These are phyloP conservation scores for Hamigera avellanea DNA, from an alignment of 495 filamentous ascomycete species.

Conservation along the genomic window DNA sequence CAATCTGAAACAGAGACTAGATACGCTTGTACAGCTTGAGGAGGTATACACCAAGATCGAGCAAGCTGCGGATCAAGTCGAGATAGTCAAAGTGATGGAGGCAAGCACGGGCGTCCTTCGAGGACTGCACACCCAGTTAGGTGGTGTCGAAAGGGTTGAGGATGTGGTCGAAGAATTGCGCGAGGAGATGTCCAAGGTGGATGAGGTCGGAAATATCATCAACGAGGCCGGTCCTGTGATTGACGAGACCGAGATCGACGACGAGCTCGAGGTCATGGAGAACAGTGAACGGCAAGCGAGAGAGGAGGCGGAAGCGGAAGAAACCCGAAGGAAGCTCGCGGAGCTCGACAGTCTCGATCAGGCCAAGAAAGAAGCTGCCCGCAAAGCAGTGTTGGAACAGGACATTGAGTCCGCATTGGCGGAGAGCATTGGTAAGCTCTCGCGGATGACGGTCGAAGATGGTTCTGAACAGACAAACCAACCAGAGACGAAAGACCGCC, in stretches of 20 bases:
- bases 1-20: constrained; percentile 54
- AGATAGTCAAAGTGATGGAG: constrained; percentile 71
- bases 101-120: constrained; percentile 58
- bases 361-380: constrained; percentile 20
- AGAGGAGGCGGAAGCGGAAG: constrained; percentile 38
- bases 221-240: constrained; percentile 48
- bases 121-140: constrained; percentile 62
- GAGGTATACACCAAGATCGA: constrained; percentile 70
- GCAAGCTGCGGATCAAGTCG: constrained; percentile 72
- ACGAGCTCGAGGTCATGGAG: constrained; percentile 73
- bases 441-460: constrained; percentile 34
- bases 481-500: neutral
- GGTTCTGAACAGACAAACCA: constrained; percentile 13
- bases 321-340: constrained; percentile 33
- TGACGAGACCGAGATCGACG: constrained; percentile 80
- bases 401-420: constrained; percentile 22
- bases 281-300: constrained; percentile 46
- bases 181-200: constrained; percentile 70
- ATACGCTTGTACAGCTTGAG: constrained; percentile 69
- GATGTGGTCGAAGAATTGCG: constrained; percentile 59
- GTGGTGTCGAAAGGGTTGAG: constrained; percentile 66
- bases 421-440: constrained; percentile 27
- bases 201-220: constrained; percentile 71
- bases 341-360: constrained; percentile 30
- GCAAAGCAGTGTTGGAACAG: constrained; percentile 13